Conservation (phyloP, 768 basidiomycete genomes). For the Boletus reticulatus region DNA sequence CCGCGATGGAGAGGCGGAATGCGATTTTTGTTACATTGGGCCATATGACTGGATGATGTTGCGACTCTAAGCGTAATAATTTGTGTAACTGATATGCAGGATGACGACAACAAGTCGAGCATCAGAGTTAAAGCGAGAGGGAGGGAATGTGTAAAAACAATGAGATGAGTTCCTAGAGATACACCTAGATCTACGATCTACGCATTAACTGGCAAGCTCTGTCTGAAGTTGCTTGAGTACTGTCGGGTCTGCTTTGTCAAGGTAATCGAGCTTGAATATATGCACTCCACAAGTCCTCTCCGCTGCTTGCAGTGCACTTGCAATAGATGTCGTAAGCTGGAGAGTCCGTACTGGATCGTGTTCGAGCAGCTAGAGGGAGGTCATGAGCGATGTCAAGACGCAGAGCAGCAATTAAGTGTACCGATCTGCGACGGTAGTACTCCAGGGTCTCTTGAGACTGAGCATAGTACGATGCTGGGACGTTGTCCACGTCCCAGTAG, state of each 20-base stretch:
- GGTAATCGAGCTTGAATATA: slow-evolving; percentile 57
- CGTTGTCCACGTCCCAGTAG: slow-evolving; percentile 69
- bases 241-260: slow-evolving; percentile 66
- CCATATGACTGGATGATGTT: slow-evolving; percentile 5
- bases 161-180: background rate
- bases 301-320: slow-evolving; percentile 57
- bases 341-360: slow-evolving; percentile 69
- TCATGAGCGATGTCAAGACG: slow-evolving; percentile 5
- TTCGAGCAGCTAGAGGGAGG: slow-evolving; percentile 53
- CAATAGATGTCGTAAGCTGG: slow-evolving; percentile 62
- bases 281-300: slow-evolving; percentile 55
- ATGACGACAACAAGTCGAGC: background rate
- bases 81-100: background rate
- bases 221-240: slow-evolving; percentile 71
- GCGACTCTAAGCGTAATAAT: background rate
- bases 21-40: slow-evolving; percentile 38
- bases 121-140: background rate
- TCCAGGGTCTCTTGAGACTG: slow-evolving; percentile 72
- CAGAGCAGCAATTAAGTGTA: slow-evolving; percentile 33
- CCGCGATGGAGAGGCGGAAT: slow-evolving; percentile 44
- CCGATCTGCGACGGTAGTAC: slow-evolving; percentile 70
- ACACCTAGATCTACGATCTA: background rate
- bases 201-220: slow-evolving; percentile 35
- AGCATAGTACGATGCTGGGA: slow-evolving; percentile 57
- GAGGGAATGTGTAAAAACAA: background rate